These are phyloP conservation scores for Coniosporium tulheliwenetii DNA, from an alignment of 2,329 filamentous ascomycete genomes.

Conservation along the genomic window DNA sequence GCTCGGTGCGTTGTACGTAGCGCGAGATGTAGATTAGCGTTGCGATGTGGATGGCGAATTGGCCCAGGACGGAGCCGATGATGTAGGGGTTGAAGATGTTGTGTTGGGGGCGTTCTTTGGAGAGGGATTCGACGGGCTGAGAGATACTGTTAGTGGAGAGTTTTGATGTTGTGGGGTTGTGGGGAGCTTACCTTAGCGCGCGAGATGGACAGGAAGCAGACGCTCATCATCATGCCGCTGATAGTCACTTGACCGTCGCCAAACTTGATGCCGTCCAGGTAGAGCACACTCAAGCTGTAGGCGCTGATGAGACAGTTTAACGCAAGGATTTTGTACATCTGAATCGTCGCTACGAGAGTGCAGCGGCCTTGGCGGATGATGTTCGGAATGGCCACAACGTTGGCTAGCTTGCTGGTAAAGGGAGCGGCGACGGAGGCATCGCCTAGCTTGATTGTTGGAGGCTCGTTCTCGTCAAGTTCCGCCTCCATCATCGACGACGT, in stretches of 20 bases:
- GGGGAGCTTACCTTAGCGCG: slow-evolving; percentile 53
- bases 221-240: slow-evolving; percentile 98
- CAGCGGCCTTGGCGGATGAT: slow-evolving; percentile 96
- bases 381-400: slow-evolving; percentile 93
- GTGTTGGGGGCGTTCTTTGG: slow-evolving; percentile 91
- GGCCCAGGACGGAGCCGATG: slow-evolving; percentile 89
- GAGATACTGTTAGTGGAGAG: slow-evolving; percentile 12
- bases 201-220: slow-evolving; percentile 98
- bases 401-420: slow-evolving; percentile 93
- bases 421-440: slow-evolving; percentile 94
- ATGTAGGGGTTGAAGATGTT: slow-evolving; percentile 99
- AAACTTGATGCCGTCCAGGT: slow-evolving; percentile 97
- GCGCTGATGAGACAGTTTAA: slow-evolving; percentile 96
- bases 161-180: no score
- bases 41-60: slow-evolving; percentile 89
- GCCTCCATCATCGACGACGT: slow-evolving; percentile 78
- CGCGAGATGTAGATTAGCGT: slow-evolving; percentile 89
- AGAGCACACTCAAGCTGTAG: slow-evolving; percentile 90
- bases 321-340: slow-evolving; percentile 99
- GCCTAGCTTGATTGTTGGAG: slow-evolving; percentile 89
- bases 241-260: slow-evolving; percentile 97
- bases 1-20: slow-evolving; percentile 72
- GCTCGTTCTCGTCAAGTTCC: slow-evolving; percentile 77
- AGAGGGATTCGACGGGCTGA: slow-evolving; percentile 77
- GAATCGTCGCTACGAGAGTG: slow-evolving; percentile 93